Base-by-base conservation (phyloP, 2,329 filamentous ascomycete species). In the Ascochyta pisi region DNA sequence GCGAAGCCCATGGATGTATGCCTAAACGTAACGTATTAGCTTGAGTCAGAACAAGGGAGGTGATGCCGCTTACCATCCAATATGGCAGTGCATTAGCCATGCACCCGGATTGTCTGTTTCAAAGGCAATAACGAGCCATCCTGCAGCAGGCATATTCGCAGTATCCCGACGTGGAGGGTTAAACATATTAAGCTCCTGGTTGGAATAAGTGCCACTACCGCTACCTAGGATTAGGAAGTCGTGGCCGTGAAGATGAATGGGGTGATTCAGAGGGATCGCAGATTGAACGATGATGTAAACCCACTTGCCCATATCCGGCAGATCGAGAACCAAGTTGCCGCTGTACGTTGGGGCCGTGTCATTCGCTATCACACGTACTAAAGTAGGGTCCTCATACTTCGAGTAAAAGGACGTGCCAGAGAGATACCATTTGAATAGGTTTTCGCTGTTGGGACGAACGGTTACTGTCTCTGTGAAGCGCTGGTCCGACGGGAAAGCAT, bases 1-100 rank as follows among this genome's bases (percentile, higher is more conserved):
- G 77, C 78, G 24, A 88, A 76, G 31, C 85, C 86, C 76, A 84
- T 83, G 66, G 80, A 80, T 24, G 86, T 61, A 65, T 88, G 85
- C 50, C 40, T 42, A 26, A 22, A 10, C 22, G 9, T 6, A 38
- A 38, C 13, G 9, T 22, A 10, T 4, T 10, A 22, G 35, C 9
- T 34, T n/a, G 5, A n/a, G 31, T n/a, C 31, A 5, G 5, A 13
- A 16, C 3, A n/a, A 13, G 4, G 13, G 3, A 34, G 7, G 6
- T n/a, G n/a, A n/a, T 9, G 4, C n/a, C 9, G 31, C 40, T 16
- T 27, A 42, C 84, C 67, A 73, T 3, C 68, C 71, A 34, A 72
- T 72, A 37, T 72, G 69, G 56, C 69, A 73, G 50, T 71, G 69
- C 63, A 71, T 68, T 12, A 63, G 52, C 73, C 71, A 75, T 1